Evolutionary conservation across 441 rosid species (phyloP).

Genomic region (Adansonia gregorii): DNA sequence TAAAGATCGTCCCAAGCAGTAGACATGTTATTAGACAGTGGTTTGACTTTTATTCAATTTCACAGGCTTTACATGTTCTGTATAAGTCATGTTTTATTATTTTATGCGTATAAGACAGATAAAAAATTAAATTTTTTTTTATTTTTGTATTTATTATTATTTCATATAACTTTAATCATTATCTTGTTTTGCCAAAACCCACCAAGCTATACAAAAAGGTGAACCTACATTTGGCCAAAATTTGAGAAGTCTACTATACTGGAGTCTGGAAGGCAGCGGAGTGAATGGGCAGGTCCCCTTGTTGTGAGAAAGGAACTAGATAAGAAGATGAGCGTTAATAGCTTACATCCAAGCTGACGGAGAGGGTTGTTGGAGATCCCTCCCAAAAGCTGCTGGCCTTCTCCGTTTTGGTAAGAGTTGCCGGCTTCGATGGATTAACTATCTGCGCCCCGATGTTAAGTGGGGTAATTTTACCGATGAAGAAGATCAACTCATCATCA

Average conservation of each 20-base stretch:
- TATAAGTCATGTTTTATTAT: too few species aligned
- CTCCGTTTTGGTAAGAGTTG: slow-evolving; percentile 93
- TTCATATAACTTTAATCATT: too few species aligned
- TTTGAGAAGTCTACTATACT: neutral
- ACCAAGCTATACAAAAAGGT: neutral
- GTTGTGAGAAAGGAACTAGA: slow-evolving; percentile 90
- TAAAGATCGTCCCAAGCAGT: neutral
- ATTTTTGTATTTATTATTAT: too few species aligned
- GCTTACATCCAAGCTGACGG: slow-evolving; percentile 89
- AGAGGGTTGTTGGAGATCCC: slow-evolving; percentile 96
- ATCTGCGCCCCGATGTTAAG: slow-evolving; percentile 85
- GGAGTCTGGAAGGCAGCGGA: neutral
- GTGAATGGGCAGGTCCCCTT: slow-evolving; percentile 88
- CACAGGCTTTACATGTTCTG: neutral
- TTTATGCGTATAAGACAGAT: too few species aligned
- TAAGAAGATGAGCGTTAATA: slow-evolving; percentile 89
- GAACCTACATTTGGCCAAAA: neutral
- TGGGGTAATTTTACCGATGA: slow-evolving; percentile 90
- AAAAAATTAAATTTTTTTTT: too few species aligned
- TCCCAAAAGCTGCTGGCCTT: slow-evolving; percentile 94
- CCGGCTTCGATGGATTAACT: slow-evolving; percentile 94
- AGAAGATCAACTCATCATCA: slow-evolving; percentile 92
- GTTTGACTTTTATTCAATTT: too few species aligned
- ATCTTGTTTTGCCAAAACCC: neutral
- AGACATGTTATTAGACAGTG: neutral